Conservation (phyloP, 495 filamentous ascomycete genomes). For the Talaromyces ruber region DNA sequence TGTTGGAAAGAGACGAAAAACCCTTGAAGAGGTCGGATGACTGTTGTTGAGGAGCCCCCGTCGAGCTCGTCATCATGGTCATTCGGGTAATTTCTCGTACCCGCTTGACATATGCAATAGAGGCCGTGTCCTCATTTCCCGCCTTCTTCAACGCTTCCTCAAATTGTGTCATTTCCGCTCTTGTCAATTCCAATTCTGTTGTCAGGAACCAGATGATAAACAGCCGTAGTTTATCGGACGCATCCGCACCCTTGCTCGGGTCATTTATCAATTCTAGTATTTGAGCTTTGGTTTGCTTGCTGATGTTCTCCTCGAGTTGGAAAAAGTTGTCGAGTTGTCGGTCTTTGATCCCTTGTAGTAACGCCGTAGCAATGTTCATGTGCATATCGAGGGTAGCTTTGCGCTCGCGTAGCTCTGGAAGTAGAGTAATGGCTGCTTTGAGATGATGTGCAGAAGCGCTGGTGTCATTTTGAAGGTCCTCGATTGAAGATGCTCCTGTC, state of each 20-base stretch:
- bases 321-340: conserved; percentile 94
- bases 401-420: conserved; percentile 86
- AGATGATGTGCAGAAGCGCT: conserved; percentile 86
- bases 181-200: conserved; percentile 79
- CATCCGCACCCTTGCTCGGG: conserved; percentile 68
- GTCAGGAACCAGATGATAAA: conserved; percentile 98
- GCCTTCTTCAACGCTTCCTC: conserved; percentile 74
- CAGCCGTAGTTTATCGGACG: conserved; percentile 79
- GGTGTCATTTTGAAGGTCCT: conserved; percentile 86
- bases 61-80: conserved; percentile 93
- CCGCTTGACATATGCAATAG: conserved; percentile 79
- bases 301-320: conserved; percentile 89
- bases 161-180: conserved; percentile 75
- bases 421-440: conserved; percentile 85
- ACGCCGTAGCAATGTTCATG: conserved; percentile 91
- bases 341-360: conserved; percentile 85
- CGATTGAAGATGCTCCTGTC: conserved; percentile 85
- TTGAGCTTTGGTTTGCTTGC: conserved; percentile 84
- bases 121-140: conserved; percentile 60
- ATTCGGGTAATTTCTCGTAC: conserved; percentile 94
- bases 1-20: conserved; percentile 79
- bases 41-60: conserved; percentile 55
- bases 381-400: conserved; percentile 95
- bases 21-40: conserved; percentile 76
- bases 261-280: conserved; percentile 84